Evolutionary conservation across 805 yeast species (phyloP).

Genomic region (Suhomyces faveliae): DNA sequence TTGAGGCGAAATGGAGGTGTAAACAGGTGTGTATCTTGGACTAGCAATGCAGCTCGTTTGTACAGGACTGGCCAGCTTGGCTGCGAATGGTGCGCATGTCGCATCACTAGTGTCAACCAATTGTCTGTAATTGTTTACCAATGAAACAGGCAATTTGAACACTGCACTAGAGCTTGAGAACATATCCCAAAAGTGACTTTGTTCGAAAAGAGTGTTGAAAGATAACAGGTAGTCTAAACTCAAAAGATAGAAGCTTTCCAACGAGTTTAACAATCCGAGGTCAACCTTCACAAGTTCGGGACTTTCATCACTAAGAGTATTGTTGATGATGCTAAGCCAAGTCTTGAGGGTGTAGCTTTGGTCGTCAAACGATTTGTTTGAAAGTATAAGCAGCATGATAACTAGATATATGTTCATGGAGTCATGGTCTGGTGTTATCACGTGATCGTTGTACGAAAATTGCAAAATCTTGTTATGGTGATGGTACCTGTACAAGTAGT

Average conservation of each 20-base stretch:
- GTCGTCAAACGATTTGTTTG: conserved; percentile 48
- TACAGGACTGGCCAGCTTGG: background rate
- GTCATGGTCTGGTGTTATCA: conserved; percentile 11
- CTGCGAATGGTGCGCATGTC: background rate
- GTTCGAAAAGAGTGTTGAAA: conserved; percentile 19
- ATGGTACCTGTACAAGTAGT: conserved; percentile 24
- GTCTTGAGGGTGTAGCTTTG: conserved; percentile 51
- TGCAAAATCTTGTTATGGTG: conserved; percentile 9
- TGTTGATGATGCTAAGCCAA: conserved; percentile 32
- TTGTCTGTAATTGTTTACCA: conserved; percentile 10
- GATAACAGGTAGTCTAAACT: conserved; percentile 27
- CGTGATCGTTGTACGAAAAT: background rate
- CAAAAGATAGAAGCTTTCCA: conserved; percentile 29
- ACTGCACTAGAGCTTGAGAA: conserved; percentile 8
- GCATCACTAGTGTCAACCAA: conserved; percentile 9
- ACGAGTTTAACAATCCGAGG: conserved; percentile 23
- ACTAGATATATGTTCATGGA: conserved; percentile 22
- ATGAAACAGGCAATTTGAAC: conserved; percentile 10
- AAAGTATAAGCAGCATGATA: conserved; percentile 24
- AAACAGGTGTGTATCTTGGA: conserved; percentile 8
- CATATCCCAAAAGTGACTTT: conserved; percentile 23
- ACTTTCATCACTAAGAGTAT: conserved; percentile 7
- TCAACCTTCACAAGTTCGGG: conserved; percentile 14
- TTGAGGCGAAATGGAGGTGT: conserved; percentile 3
- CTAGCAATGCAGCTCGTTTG: conserved; percentile 4